A percentile compares a stretch with the other conserved stretches of the same genome.
These are phyloP conservation scores for Leishmania turanica DNA, from an alignment of 208 protist genomes.

Conservation along the genomic window DNA sequence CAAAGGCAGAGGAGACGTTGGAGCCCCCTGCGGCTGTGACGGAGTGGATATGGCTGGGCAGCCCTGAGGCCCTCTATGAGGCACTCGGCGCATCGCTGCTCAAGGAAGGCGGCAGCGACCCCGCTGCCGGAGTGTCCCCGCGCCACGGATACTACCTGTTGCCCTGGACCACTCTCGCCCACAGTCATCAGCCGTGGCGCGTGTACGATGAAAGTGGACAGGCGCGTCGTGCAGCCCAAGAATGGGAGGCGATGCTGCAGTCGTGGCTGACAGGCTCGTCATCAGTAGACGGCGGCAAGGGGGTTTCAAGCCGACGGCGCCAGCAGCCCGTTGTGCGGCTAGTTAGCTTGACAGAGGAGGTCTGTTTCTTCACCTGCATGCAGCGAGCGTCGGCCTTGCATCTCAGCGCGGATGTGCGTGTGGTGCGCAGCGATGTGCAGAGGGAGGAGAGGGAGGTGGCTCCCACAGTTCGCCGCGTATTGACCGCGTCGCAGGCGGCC, in stretches of 20 bases:
- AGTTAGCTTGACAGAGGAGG: conserved; percentile 56
- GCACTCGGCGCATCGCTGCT: conserved; percentile 9
- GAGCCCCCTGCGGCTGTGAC: not conserved
- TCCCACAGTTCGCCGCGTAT: conserved; percentile 8
- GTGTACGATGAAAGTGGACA: conserved; percentile 88
- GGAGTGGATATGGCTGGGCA: conserved; percentile 68
- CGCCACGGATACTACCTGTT: conserved; percentile 41
- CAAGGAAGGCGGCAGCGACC: not conserved
- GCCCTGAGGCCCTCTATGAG: conserved; percentile 39
- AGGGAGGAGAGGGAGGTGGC: conserved; percentile 19
- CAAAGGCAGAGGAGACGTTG: not conserved
- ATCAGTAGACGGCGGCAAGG: not conserved
- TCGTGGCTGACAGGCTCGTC: conserved; percentile 23
- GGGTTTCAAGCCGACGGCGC: not conserved
- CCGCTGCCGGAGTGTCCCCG: not conserved
- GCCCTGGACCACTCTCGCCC: conserved; percentile 74
- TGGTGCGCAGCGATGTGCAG: conserved; percentile 19
- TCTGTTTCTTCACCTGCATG: conserved; percentile 39
- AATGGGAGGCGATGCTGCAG: conserved; percentile 51
- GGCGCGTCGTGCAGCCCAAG: conserved; percentile 36
- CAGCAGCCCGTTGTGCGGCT: conserved; percentile 40
- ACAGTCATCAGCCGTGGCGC: conserved; percentile 59
- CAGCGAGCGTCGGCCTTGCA: conserved; percentile 6
- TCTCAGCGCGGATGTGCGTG: conserved; percentile 16
- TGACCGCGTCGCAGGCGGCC: not conserved